Evolutionary conservation across 75 land plant species (phyloP), one percentile per base, ranked within the genome.

Genomic region (Pinus albicaulis): DNA sequence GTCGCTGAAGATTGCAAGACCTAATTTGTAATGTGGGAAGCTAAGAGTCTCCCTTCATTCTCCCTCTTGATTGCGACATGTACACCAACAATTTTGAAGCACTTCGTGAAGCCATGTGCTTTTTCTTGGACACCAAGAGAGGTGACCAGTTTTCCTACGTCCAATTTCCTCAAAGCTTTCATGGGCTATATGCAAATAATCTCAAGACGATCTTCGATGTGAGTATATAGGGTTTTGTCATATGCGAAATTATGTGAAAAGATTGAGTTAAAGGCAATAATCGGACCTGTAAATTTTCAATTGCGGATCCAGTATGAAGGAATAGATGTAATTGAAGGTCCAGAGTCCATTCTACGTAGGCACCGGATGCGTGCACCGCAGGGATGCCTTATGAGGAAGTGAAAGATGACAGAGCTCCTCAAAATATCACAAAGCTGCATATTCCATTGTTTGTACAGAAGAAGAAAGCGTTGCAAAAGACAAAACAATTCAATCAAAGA

Each of bases 31-130:
- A n/a, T n/a, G n/a, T n/a, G n/a, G n/a, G n/a, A n/a, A n/a, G n/a
- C n/a, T n/a, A n/a, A n/a, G n/a, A n/a, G n/a, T n/a, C n/a, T n/a
- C n/a, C n/a, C n/a, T n/a, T n/a, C n/a, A n/a, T n/a, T n/a, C n/a
- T n/a, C n/a, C n/a, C n/a, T n/a, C n/a, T n/a, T n/a, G n/a, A n/a
- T n/a, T n/a, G n/a, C n/a, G n/a, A n/a, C n/a, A n/a, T n/a, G n/a
- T n/a, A n/a, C n/a, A n/a, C n/a, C n/a, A n/a, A n/a, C n/a, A n/a
- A n/a, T n/a, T n/a, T n/a, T n/a, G n/a, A n/a, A n/a, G n/a, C n/a
- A n/a, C n/a, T n/a, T n/a, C n/a, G n/a, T n/a, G n/a, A n/a, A n/a
- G 84, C 90, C 7, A 77, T 88, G 86, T 82, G 89, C 11, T 89
- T 86, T 58, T 81, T 84, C 52, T 71, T 89, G 59, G 87, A 87